Percentiles rank a stretch among this genome's conserved stretches.
Conservation (phyloP, 208 protist genomes). For the Trypanosoma cruzi region DNA sequence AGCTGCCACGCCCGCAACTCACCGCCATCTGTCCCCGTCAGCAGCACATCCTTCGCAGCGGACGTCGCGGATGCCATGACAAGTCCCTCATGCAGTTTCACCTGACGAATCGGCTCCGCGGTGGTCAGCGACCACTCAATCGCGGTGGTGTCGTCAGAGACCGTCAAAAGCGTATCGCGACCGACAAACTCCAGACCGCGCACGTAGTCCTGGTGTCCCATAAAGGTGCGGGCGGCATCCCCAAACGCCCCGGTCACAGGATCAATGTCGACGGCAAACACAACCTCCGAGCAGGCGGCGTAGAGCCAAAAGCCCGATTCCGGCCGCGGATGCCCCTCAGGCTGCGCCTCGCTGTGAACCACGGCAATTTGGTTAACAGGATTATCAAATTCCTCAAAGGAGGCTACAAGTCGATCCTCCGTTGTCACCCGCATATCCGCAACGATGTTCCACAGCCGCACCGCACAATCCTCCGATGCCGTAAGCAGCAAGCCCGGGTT, state of each 20-base stretch:
- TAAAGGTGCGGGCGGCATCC: constrained; percentile 42
- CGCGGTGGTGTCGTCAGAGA: constrained; percentile 80
- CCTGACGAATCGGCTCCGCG: constrained; percentile 56
- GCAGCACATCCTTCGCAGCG: constrained; percentile 39
- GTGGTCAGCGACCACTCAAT: constrained; percentile 68
- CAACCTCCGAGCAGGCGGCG: constrained; percentile 75
- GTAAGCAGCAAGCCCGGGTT: constrained; percentile 54
- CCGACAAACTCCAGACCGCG: constrained; percentile 74
- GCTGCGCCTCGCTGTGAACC: constrained; percentile 20
- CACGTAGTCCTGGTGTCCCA: constrained; percentile 81
- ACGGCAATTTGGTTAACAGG: constrained; percentile 83
- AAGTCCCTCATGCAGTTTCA: constrained; percentile 76
- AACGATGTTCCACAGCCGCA: constrained; percentile 76
- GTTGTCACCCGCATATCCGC: constrained; percentile 27
- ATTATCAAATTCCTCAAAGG: constrained; percentile 84
- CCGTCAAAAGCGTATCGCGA: constrained; percentile 61
- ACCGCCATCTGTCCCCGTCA: constrained; percentile 76
- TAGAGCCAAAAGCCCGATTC: constrained; percentile 48
- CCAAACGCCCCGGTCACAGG: constrained; percentile 48
- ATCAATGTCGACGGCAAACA: constrained; percentile 71
- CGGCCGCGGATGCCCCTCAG: neutral
- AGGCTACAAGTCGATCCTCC: constrained; percentile 67
- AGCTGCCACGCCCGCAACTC: constrained; percentile 76
- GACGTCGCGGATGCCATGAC: constrained; percentile 80
- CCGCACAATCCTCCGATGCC: constrained; percentile 73